phyloP scores from a whole-genome alignment of 2,329 filamentous ascomycete species.

The Chrysosporium queenslandicum region DNA sequence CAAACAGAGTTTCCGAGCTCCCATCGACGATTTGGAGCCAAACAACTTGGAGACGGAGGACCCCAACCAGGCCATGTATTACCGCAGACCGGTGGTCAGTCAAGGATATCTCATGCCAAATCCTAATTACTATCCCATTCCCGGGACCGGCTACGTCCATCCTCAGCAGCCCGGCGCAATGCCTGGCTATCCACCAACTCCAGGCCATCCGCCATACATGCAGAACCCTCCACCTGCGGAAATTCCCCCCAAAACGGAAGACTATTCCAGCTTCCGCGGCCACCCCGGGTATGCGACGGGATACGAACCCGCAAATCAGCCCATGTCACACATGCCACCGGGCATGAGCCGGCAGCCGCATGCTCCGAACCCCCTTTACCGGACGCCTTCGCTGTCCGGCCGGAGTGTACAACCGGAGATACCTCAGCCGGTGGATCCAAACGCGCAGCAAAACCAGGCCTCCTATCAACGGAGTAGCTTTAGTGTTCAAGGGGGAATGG shows the following conservation, averaged over 20 bases:
- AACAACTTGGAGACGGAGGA: slow-evolving; percentile 32
- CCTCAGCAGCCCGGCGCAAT: slow-evolving; percentile 28
- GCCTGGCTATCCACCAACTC: slow-evolving; percentile 26
- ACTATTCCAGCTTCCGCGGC: slow-evolving; percentile 29
- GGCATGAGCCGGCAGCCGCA: slow-evolving; percentile 27
- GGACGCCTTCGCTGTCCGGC: slow-evolving; percentile 33
- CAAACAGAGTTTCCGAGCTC: slow-evolving; percentile 57
- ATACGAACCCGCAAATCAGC: slow-evolving; percentile 30
- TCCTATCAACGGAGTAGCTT: slow-evolving; percentile 32
- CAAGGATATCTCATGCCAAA: slow-evolving; percentile 29
- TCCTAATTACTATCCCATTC: slow-evolving; percentile 31
- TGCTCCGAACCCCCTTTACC: slow-evolving; percentile 28
- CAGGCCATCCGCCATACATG: slow-evolving; percentile 26
- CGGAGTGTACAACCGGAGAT: slow-evolving; percentile 32
- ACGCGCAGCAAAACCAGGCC: slow-evolving; percentile 24
- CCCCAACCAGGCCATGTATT: slow-evolving; percentile 33
- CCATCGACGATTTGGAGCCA: slow-evolving; percentile 52
- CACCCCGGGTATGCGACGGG: slow-evolving; percentile 26
- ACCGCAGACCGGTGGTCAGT: slow-evolving; percentile 31
- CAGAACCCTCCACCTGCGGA: slow-evolving; percentile 27
- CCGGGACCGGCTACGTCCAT: slow-evolving; percentile 27
- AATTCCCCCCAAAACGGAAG: slow-evolving; percentile 30
- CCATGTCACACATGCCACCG: slow-evolving; percentile 25
- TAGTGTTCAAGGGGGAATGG: slow-evolving; percentile 25
- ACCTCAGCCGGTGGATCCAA: slow-evolving; percentile 31